Base-by-base conservation (phyloP, 2,329 filamentous ascomycete species). In the Botryotinia narcissicola region DNA sequence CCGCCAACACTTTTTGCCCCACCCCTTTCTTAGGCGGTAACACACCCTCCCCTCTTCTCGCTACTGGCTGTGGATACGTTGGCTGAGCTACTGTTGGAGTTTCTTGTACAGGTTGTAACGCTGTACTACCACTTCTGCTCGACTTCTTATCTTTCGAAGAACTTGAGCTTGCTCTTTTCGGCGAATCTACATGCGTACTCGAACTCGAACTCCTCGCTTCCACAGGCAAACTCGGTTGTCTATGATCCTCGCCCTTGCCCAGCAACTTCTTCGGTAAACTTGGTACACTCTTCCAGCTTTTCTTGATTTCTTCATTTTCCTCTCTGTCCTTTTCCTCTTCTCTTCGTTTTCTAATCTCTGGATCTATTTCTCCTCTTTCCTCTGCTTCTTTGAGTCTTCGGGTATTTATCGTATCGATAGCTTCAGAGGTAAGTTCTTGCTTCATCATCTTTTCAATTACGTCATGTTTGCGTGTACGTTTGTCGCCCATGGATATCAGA, bases 371-470 rank as follows among this genome's bases (percentile, higher is more conserved):
- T 22, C 78, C 78, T 40, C 77, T 73, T 44, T 76, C 75, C 64
- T 79, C 78, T 3, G 90, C 96, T 79, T 96, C 96, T 9, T 95
- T 98, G 90, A 95, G 97, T 76, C 97, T 96, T 80, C 96, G 93
- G 51, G 92, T 96, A 79, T 97, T 94, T 0, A 99, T 98, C 76
- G 76, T 29, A 14, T 78, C 75, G 29, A 91, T 90, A 1, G 89
- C 89, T 78, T 90, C 85, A 62, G 86, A 82, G 0, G 93, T 97
- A 70, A 96, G 82, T 75, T 93, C 89, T 81, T 95, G 93, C 35
- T 92, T 85, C 80, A 93, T 90, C 82, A 95, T 88, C 44, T 91
- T 87, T 79, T 94, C 90, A 35, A 94, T 86, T 0, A 97, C 92
- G 42, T 96, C 93, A 86, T 93, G 94, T 86, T 97, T 97, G 67